phyloP scores from a whole-genome alignment of 331 rosid species.

The Quercus lobata region DNA sequence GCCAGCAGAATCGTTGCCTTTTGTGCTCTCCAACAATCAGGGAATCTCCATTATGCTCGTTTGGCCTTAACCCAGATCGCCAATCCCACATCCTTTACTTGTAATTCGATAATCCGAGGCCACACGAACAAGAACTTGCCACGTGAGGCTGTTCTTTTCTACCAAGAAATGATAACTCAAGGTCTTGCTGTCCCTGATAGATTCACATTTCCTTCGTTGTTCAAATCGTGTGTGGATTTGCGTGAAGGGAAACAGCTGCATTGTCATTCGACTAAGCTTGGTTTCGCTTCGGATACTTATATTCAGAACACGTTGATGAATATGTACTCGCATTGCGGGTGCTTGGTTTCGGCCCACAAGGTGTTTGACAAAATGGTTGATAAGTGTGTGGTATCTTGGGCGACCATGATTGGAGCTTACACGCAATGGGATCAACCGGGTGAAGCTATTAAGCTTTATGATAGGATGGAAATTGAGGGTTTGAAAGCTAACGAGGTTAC shows the following conservation, averaged over 20 bases:
- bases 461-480: slow-evolving; percentile 1
- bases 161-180: background rate
- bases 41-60: slow-evolving; percentile 11
- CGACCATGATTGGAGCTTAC: slow-evolving; percentile 19
- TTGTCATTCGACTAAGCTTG: slow-evolving; percentile 20
- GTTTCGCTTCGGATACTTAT: slow-evolving; percentile 16
- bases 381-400: slow-evolving; percentile 23
- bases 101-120: slow-evolving; percentile 25
- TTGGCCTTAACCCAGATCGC: slow-evolving; percentile 15
- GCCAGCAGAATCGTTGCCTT: slow-evolving; percentile 20
- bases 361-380: slow-evolving; percentile 20
- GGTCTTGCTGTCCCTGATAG: slow-evolving; percentile 9
- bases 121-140: background rate
- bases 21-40: slow-evolving; percentile 1
- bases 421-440: slow-evolving; percentile 3
- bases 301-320: slow-evolving; percentile 18
- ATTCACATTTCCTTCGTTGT: slow-evolving; percentile 21
- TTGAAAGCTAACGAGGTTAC: slow-evolving; percentile 17
- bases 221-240: slow-evolving; percentile 20
- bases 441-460: slow-evolving; percentile 12
- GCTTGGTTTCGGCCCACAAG: slow-evolving; percentile 7
- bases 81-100: slow-evolving; percentile 17
- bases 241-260: slow-evolving; percentile 9
- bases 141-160: background rate
- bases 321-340: slow-evolving; percentile 13